Conservation (phyloP, 1,284 basidiomycete species). For the Fomitiporia mediterranea region DNA sequence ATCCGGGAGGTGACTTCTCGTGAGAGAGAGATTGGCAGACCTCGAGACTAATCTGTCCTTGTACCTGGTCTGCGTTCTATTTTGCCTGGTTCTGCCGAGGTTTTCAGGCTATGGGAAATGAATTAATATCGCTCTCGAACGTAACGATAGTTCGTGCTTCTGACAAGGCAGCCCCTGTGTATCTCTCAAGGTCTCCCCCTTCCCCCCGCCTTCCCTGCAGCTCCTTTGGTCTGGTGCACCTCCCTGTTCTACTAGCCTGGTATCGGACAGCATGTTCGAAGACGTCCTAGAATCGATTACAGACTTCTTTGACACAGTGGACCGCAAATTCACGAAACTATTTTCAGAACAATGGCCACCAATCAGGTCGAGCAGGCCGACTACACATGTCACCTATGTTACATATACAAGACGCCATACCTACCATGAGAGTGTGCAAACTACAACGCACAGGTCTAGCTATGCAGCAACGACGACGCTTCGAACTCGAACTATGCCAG, state of each 20-base stretch:
- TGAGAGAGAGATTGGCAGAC: not conserved
- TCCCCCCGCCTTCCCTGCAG: not conserved
- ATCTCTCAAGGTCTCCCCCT: not conserved
- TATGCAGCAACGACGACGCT: not conserved
- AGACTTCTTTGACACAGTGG: constrained; percentile 9
- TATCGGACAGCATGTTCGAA: not conserved
- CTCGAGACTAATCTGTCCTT: not conserved
- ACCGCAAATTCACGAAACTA: constrained; percentile 7
- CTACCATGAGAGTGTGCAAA: not conserved
- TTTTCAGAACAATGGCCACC: constrained; percentile 12
- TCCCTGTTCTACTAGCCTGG: not conserved
- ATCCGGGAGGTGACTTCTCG: not conserved
- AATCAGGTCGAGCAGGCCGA: not conserved
- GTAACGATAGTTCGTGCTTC: too few species aligned
- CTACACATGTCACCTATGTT: not conserved
- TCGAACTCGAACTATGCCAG: not conserved
- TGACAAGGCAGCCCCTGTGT: not conserved
- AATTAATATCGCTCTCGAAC: not conserved
- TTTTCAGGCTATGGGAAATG: constrained; percentile 3
- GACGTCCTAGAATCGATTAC: constrained; percentile 7
- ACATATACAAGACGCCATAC: not conserved
- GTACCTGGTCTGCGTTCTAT: constrained; percentile 6
- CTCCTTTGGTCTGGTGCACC: not conserved
- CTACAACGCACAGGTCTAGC: not conserved
- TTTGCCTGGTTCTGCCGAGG: not conserved